Percentiles rank a stretch among this genome's conserved stretches.
Conservation (phyloP, 1,284 basidiomycete genomes). For the Xanthoconium separans region DNA sequence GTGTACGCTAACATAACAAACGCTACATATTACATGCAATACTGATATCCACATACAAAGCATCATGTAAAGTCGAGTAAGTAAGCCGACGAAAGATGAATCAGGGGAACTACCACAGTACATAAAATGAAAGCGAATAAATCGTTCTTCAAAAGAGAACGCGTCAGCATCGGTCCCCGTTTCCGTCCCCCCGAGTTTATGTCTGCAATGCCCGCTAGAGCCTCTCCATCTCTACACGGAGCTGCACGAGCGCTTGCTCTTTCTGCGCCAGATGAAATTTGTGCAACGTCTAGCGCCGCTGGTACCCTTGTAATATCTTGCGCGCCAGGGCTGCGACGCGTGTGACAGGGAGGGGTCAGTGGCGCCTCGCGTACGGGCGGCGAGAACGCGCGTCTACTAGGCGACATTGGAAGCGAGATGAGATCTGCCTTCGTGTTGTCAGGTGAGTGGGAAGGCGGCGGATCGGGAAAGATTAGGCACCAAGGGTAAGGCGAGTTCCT, state of each 20-base stretch:
- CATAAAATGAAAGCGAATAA: no score
- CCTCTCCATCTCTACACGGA: conserved; percentile 22
- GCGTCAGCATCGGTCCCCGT: not conserved
- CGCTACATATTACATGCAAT: no score
- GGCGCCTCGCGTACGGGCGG: conserved; percentile 8
- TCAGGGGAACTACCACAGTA: no score
- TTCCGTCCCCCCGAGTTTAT: not conserved
- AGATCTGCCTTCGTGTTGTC: conserved; percentile 15
- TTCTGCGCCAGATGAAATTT: conserved; percentile 20
- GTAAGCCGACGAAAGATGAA: no score
- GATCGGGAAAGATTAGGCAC: conserved; percentile 30
- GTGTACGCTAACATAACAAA: no score
- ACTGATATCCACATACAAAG: no score
- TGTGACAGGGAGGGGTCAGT: not conserved
- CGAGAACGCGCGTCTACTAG: conserved; percentile 8
- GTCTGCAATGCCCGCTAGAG: conserved; percentile 10
- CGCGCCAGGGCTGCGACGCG: conserved; percentile 3
- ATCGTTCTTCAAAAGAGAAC: no score
- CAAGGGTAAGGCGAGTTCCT: conserved; percentile 56
- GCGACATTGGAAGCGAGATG: conserved; percentile 28
- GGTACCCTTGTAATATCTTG: conserved; percentile 21
- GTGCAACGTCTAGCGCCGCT: conserved; percentile 19
- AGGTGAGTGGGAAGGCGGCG: not conserved
- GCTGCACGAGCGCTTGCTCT: conserved; percentile 18
- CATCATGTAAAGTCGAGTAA: no score